A percentile compares a stretch with the other conserved stretches of the same genome.
These are phyloP conservation scores for Barbarea vulgaris DNA, from an alignment of 345 rosid species.

Conservation along the genomic window DNA sequence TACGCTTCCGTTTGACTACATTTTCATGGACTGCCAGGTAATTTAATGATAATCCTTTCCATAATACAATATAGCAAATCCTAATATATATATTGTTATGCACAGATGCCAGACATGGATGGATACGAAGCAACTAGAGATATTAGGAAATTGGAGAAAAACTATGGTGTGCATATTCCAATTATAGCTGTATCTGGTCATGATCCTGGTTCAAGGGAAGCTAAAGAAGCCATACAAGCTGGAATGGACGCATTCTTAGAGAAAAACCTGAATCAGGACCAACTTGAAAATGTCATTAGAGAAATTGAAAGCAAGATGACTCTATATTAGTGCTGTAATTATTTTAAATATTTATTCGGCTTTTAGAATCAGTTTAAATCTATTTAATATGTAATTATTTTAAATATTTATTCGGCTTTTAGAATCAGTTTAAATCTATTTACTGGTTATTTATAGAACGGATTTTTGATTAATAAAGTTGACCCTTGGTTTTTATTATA, in stretches of 20 bases:
- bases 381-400: no score
- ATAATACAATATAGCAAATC: not conserved
- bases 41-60: not conserved
- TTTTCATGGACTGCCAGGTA: conserved; percentile 93
- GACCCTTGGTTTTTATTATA: no score
- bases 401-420: no score
- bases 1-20: conserved; percentile 57
- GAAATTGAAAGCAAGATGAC: conserved; percentile 26
- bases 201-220: conserved; percentile 40
- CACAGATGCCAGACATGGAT: conserved; percentile 75
- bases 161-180: conserved; percentile 55
- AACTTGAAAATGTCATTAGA: conserved; percentile 37
- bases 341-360: no score
- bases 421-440: no score
- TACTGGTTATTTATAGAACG: no score
- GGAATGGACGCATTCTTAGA: conserved; percentile 69
- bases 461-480: no score
- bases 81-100: not conserved
- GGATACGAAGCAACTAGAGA: conserved; percentile 68
- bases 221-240: conserved; percentile 40
- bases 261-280: conserved; percentile 43
- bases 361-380: no score
- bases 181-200: conserved; percentile 76
- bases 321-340: no score
- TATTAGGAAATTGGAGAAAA: conserved; percentile 61